Evolutionary conservation across 2,329 filamentous ascomycete genomes (phyloP).

Genomic region (Ophiostoma perfectum): DNA sequence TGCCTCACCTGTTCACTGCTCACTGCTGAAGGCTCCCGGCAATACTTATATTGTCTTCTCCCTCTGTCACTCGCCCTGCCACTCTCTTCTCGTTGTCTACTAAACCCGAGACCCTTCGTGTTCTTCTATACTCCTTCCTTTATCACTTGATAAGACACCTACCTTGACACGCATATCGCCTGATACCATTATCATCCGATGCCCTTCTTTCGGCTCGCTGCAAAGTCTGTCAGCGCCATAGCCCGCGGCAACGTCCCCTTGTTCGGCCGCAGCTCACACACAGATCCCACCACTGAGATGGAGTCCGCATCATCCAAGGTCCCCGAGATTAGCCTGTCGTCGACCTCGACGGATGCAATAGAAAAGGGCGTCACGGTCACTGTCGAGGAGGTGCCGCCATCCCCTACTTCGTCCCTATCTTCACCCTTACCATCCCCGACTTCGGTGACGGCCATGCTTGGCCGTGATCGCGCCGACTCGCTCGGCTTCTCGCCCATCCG

Average conservation of each 20-base stretch:
- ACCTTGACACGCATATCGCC: not conserved
- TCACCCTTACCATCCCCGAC: not conserved
- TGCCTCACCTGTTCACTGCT: not conserved
- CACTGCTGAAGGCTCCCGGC: not conserved
- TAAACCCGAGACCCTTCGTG: not conserved
- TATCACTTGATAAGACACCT: too few species aligned
- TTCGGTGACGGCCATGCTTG: not conserved
- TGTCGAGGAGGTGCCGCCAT: not conserved
- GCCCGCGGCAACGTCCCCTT: not conserved
- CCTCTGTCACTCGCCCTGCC: not conserved
- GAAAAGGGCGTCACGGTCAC: not conserved
- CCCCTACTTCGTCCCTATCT: not conserved
- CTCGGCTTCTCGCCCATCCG: constrained; percentile 23
- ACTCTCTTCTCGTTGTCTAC: not conserved
- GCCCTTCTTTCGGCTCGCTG: not conserved
- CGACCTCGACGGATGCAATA: not conserved
- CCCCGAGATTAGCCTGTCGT: not conserved
- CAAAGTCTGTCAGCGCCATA: not conserved
- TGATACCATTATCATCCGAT: not conserved
- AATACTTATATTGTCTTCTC: not conserved
- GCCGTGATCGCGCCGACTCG: constrained; percentile 2
- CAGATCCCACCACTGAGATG: not conserved
- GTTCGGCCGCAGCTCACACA: not conserved
- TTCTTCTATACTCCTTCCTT: too few species aligned
- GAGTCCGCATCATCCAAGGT: not conserved